A percentile compares a stretch with the other conserved stretches of the same genome.
Conservation (phyloP, 2,329 filamentous ascomycete species). For the Colletotrichum liaoningense region DNA sequence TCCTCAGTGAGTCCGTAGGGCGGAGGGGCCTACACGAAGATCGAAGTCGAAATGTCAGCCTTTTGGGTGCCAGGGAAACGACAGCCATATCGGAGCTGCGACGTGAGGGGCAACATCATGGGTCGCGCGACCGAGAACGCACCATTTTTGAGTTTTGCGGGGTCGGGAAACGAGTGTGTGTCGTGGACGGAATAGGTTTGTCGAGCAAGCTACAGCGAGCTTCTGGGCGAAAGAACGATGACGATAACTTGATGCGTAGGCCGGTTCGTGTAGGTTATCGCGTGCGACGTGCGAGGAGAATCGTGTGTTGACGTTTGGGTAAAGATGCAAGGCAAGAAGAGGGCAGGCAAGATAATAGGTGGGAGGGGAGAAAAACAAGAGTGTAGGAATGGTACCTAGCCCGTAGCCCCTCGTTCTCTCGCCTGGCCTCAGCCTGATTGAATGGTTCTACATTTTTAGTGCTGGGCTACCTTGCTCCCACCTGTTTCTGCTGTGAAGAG, state of each 20-base stretch:
- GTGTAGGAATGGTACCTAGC: constrained; percentile 5
- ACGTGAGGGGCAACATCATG: constrained; percentile 4
- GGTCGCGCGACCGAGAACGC: constrained; percentile 8
- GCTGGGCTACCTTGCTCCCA: constrained; percentile 8
- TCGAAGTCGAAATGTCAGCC: background rate
- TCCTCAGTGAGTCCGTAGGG: constrained; percentile 36
- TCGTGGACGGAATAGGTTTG: background rate
- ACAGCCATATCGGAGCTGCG: constrained; percentile 4
- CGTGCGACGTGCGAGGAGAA: background rate
- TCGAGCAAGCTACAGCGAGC: background rate
- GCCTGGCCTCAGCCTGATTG: constrained; percentile 30
- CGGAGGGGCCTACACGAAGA: constrained; percentile 18
- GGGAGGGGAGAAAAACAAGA: constrained; percentile 18
- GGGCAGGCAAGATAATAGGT: background rate
- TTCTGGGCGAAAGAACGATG: background rate
- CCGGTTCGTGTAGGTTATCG: background rate
- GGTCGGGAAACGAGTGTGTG: background rate
- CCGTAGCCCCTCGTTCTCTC: constrained; percentile 26
- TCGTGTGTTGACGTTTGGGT: background rate
- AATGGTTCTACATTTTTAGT: constrained; percentile 4
- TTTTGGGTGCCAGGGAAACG: background rate
- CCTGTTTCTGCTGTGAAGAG: constrained; percentile 4
- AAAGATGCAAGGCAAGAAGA: background rate
- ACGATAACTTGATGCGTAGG: background rate
- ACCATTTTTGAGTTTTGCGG: constrained; percentile 32